A percentile compares a stretch with the other conserved stretches of the same genome.
Evolutionary conservation across 2,329 filamentous ascomycete species (phyloP).

Genomic region (Penicillium thymicola): DNA sequence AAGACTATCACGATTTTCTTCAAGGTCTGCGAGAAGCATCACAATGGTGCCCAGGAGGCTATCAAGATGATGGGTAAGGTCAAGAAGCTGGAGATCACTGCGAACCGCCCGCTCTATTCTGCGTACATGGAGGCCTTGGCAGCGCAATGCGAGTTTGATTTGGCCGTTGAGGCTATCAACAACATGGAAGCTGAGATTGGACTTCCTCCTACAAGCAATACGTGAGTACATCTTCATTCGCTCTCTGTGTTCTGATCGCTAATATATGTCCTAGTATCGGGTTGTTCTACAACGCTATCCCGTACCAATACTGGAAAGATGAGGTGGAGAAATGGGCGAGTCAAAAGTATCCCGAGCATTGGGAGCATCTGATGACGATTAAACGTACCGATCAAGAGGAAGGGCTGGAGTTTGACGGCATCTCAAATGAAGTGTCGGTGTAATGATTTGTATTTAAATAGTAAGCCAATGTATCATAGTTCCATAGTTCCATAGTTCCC

Average conservation of each 20-base stretch:
- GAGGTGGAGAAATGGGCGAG: constrained; percentile 73
- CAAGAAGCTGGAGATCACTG: constrained; percentile 70
- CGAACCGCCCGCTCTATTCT: constrained; percentile 69
- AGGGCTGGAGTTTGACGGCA: constrained; percentile 31
- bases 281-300: constrained; percentile 71
- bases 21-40: constrained; percentile 65
- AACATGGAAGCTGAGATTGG: constrained; percentile 66
- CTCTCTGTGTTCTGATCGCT: constrained; percentile 1
- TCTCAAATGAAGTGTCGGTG: constrained; percentile 25
- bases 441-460: constrained; percentile 11
- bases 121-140: constrained; percentile 75
- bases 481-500: background rate
- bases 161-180: constrained; percentile 63
- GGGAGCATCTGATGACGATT: constrained; percentile 60
- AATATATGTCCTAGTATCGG: constrained; percentile 56
- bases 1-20: constrained; percentile 78
- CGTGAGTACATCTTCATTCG: constrained; percentile 54
- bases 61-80: constrained; percentile 57
- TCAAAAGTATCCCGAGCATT: constrained; percentile 63
- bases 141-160: constrained; percentile 66
- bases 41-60: constrained; percentile 42
- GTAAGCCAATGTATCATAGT: background rate
- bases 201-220: constrained; percentile 63
- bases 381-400: constrained; percentile 35
- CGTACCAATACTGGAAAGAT: constrained; percentile 61